phyloP scores from a whole-genome alignment of 106 monocot species.

The Dendrobium chrysotoxum region DNA sequence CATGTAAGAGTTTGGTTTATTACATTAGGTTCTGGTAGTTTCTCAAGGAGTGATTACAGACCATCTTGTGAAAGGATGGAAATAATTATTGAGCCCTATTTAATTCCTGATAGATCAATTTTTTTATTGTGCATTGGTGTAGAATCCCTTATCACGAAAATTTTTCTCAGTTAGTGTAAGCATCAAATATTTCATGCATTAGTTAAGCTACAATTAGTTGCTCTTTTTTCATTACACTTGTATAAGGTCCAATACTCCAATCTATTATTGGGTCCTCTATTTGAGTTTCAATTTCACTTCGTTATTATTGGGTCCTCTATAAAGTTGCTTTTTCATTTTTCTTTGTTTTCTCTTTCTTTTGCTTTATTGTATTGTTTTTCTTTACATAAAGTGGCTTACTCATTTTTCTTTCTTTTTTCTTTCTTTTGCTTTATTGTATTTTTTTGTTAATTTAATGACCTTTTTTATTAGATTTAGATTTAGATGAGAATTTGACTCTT shows the following conservation, averaged over 20 bases:
- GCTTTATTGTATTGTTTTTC: neutral
- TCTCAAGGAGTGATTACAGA: neutral
- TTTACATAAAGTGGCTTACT: neutral
- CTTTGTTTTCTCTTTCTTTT: neutral
- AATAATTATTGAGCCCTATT: neutral
- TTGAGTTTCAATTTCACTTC: neutral
- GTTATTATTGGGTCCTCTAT: neutral
- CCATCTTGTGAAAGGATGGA: neutral
- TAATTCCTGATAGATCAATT: no score
- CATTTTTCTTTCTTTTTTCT: neutral
- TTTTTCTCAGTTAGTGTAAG: neutral
- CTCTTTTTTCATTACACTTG: neutral
- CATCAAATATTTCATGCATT: neutral
- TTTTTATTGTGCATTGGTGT: neutral
- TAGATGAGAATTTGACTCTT: no score
- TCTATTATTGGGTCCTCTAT: neutral
- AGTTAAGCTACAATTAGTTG: neutral
- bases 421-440: no score
- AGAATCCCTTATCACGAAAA: neutral
- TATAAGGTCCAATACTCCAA: neutral
- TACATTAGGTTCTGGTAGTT: neutral
- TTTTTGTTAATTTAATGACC: no score
- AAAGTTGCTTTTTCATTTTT: neutral
- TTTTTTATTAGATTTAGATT: no score
- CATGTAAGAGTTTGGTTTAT: no score